Evolutionary conservation across 208 protist genomes (phyloP).

Genomic region (Crithidia fasciculata): DNA sequence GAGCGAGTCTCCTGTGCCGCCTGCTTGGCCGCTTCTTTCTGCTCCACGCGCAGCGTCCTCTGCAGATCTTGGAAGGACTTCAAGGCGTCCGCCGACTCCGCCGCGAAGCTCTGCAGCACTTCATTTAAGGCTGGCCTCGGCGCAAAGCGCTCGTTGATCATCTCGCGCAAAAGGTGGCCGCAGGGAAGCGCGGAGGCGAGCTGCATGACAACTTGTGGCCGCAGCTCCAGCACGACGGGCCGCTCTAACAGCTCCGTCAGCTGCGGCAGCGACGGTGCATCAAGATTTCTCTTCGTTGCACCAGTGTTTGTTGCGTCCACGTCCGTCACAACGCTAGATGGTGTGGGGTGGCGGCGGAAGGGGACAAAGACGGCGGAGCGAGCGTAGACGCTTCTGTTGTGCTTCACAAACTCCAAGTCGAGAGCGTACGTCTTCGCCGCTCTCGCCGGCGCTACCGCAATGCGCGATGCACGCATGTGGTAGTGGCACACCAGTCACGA

Average conservation of each 20-base stretch:
- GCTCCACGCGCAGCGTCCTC: conserved; percentile 1
- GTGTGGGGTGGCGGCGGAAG: conserved; percentile 25
- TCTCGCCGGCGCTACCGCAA: background rate
- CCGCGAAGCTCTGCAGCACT: conserved; percentile 24
- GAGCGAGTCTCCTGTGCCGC: too few species aligned
- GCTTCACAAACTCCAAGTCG: conserved; percentile 84
- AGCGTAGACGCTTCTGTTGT: conserved; percentile 35
- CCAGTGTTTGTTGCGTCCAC: background rate
- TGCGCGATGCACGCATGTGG: conserved; percentile 10
- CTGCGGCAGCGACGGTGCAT: background rate
- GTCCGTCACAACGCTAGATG: background rate
- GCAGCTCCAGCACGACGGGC: conserved; percentile 46
- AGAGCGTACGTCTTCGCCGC: conserved; percentile 38
- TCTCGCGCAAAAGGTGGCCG: conserved; percentile 49
- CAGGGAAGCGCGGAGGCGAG: conserved; percentile 69
- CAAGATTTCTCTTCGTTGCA: background rate
- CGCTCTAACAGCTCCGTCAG: conserved; percentile 20
- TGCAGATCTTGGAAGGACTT: conserved; percentile 9
- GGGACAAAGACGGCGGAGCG: conserved; percentile 73
- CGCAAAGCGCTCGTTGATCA: conserved; percentile 33
- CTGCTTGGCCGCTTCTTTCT: too few species aligned
- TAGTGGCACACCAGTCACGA: background rate
- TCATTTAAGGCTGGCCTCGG: conserved; percentile 34
- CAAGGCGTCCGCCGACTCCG: conserved; percentile 14
- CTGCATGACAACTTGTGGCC: conserved; percentile 46